A percentile compares a stretch with the other conserved stretches of the same genome.
Conservation (phyloP, 768 basidiomycete species). For the Hericium rajendrae region DNA sequence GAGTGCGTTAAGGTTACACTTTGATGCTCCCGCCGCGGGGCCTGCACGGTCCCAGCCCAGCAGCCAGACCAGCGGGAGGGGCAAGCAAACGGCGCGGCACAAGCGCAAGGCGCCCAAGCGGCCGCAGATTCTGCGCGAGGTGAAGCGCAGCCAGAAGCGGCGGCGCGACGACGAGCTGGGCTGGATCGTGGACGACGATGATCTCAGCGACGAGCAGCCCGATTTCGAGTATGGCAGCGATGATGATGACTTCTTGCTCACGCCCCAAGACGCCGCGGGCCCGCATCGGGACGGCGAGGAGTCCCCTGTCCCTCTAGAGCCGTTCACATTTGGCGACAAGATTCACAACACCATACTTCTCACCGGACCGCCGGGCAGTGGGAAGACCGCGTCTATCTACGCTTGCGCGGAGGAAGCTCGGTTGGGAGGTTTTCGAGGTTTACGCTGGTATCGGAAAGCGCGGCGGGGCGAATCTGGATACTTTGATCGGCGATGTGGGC, state of each 20-base stretch:
- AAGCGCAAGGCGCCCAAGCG: slow-evolving; percentile 6
- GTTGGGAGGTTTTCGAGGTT: slow-evolving; percentile 95
- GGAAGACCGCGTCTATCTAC: slow-evolving; percentile 90
- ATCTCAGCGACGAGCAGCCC: not conserved
- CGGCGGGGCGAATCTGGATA: slow-evolving; percentile 66
- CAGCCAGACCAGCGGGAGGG: not conserved
- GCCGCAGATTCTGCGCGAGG: slow-evolving; percentile 12
- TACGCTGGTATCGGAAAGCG: slow-evolving; percentile 92
- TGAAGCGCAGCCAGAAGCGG: slow-evolving; percentile 8
- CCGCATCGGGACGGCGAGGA: not conserved
- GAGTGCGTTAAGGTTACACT: slow-evolving; percentile 53
- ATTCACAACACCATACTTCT: slow-evolving; percentile 86
- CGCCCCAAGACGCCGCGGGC: not conserved
- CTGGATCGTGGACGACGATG: slow-evolving; percentile 11
- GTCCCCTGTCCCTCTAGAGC: not conserved
- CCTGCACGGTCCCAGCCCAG: slow-evolving; percentile 3
- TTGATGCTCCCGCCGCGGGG: slow-evolving; percentile 19
- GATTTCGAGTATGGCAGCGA: not conserved
- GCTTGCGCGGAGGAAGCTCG: slow-evolving; percentile 92
- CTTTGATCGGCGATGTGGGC: slow-evolving; percentile 84
- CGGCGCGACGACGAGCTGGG: slow-evolving; percentile 7
- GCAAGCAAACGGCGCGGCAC: slow-evolving; percentile 2
- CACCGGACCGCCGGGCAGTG: slow-evolving; percentile 70
- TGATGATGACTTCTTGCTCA: not conserved
- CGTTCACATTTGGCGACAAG: slow-evolving; percentile 28